These are phyloP conservation scores for Tympanopsis confertula DNA, from an alignment of 2,329 filamentous ascomycete genomes.

Conservation along the genomic window DNA sequence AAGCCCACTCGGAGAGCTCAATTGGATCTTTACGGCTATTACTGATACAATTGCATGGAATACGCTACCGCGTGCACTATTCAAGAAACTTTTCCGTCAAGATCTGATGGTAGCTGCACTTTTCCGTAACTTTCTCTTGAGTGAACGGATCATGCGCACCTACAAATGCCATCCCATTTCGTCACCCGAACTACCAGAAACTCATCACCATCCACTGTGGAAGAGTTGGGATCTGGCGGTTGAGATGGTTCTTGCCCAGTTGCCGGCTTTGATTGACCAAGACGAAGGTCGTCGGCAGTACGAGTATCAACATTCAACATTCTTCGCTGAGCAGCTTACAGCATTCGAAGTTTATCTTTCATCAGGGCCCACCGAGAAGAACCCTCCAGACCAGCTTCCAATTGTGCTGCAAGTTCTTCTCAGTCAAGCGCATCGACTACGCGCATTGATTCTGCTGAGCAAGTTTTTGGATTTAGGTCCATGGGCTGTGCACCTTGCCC, in stretches of 20 bases:
- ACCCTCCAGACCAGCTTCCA: conserved; percentile 84
- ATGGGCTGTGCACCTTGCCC: conserved; percentile 94
- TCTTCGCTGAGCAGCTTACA: conserved; percentile 93
- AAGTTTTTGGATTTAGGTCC: conserved; percentile 91
- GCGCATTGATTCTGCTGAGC: conserved; percentile 81
- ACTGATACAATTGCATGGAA: conserved; percentile 99
- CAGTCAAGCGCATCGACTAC: conserved; percentile 85
- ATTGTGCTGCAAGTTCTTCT: conserved; percentile 92
- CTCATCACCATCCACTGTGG: conserved; percentile 89
- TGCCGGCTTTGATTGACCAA: conserved; percentile 73
- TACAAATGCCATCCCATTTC: conserved; percentile 94
- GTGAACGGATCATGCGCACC: conserved; percentile 88
- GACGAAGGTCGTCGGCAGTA: conserved; percentile 62
- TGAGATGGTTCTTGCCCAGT: conserved; percentile 82
- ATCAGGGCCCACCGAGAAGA: conserved; percentile 72
- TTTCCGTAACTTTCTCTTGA: conserved; percentile 89
- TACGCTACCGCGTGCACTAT: conserved; percentile 74
- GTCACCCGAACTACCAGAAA: conserved; percentile 82
- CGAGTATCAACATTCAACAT: conserved; percentile 86
- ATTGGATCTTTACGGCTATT: conserved; percentile 99
- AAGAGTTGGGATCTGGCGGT: conserved; percentile 95
- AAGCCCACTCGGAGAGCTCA: conserved; percentile 88
- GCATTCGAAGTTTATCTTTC: conserved; percentile 93
- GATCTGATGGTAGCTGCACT: conserved; percentile 98
- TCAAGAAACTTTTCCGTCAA: conserved; percentile 93